phyloP scores from a whole-genome alignment of 805 yeast species.

The Wickerhamomyces queroliae region DNA sequence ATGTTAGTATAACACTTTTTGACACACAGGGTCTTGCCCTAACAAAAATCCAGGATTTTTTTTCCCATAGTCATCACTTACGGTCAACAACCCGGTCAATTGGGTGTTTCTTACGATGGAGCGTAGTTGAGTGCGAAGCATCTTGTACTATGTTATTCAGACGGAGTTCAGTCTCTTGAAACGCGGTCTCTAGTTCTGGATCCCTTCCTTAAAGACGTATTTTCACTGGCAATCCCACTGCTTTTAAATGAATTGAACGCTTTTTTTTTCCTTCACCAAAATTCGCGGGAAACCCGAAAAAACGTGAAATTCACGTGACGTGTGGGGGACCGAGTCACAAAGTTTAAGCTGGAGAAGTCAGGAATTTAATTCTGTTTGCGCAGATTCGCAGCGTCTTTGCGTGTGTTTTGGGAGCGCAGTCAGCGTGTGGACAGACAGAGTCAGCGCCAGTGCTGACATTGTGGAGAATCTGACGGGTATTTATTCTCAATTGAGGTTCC shows the following conservation, averaged over 20 bases:
- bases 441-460: background rate
- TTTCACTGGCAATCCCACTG: no score
- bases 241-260: no score
- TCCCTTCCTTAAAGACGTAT: no score
- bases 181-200: no score
- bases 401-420: slow-evolving; percentile 4
- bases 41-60: background rate
- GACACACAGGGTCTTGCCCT: background rate
- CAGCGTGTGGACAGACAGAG: background rate
- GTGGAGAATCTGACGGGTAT: slow-evolving; percentile 5
- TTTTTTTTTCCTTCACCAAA: no score
- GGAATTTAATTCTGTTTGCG: slow-evolving; percentile 5
- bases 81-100: background rate
- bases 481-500: slow-evolving; percentile 7
- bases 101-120: background rate
- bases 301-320: background rate
- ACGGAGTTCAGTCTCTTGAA: no score
- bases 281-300: no score
- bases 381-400: slow-evolving; percentile 6
- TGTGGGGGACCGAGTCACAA: background rate
- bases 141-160: background rate
- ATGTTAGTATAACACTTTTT: background rate
- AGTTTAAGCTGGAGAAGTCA: background rate
- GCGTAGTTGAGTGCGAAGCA: slow-evolving; percentile 16
- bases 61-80: background rate